These are phyloP conservation scores for Russula emetica DNA, from an alignment of 768 basidiomycete genomes.

Conservation along the genomic window DNA sequence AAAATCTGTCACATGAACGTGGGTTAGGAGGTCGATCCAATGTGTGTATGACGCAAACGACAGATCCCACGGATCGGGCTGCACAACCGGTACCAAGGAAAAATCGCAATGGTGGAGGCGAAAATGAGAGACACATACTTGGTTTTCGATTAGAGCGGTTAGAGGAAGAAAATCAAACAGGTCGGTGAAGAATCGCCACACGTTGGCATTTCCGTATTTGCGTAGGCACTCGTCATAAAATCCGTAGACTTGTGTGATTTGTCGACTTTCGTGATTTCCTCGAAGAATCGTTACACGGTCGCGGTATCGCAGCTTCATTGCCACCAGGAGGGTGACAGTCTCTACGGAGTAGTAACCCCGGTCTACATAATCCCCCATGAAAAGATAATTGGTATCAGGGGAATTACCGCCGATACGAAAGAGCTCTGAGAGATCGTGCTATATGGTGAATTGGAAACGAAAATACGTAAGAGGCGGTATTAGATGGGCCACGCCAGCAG, in stretches of 20 bases:
- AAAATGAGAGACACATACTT: constrained; percentile 57
- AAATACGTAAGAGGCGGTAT: constrained; percentile 21
- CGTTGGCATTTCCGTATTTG: constrained; percentile 99
- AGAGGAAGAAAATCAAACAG: constrained; percentile 96
- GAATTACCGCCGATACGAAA: constrained; percentile 99
- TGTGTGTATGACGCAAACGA: not conserved
- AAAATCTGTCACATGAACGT: constrained; percentile 66
- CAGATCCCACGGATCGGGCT: constrained; percentile 19
- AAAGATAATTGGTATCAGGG: constrained; percentile 98
- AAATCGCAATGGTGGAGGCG: not conserved
- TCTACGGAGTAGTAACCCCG: constrained; percentile 99
- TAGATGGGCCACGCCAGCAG: constrained; percentile 22
- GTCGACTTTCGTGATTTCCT: constrained; percentile 97
- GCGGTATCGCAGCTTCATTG: constrained; percentile 95
- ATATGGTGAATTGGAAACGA: constrained; percentile 28
- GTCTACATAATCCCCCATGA: constrained; percentile 99
- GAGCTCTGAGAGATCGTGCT: constrained; percentile 99
- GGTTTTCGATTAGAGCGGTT: constrained; percentile 97
- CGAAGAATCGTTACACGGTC: constrained; percentile 97
- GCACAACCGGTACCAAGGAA: not conserved
- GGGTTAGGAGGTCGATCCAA: constrained; percentile 15
- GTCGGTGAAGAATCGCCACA: constrained; percentile 99
- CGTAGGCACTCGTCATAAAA: constrained; percentile 99
- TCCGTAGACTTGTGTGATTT: constrained; percentile 99
- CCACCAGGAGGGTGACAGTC: constrained; percentile 95